Evolutionary conservation across 345 rosid species (phyloP), one percentile per base, ranked within the genome.

Genomic region (Reutealis trisperma): DNA sequence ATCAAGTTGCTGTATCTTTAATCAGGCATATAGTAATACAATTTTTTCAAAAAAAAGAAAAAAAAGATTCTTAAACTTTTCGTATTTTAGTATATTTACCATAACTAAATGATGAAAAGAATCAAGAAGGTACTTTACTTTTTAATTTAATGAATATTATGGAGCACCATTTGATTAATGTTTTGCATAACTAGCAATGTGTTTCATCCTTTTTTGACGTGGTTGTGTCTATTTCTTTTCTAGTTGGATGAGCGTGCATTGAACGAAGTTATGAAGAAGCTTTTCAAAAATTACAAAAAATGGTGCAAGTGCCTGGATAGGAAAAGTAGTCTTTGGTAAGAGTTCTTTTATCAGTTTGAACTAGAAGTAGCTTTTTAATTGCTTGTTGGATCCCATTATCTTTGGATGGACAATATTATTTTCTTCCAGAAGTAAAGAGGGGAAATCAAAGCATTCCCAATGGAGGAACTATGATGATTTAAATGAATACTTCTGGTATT

Each of bases 391-490:
- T n/a, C 30, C 8, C 45, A 11, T 30, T 16, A 47, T 44, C 44
- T 45, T n/a, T 25, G 11, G 58, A 6, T 18, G 62, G 49, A 25
- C 4, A 47, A 47, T 12, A 22, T 45, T 45, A 1, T 1, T 45
- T 7, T 45, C 49, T 45, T 45, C 49, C 49, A 45, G 90, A 85
- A 92, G 96, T 85, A 85, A 88, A 80, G 85, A 37, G 72, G 99
- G 97, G 68, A 92, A 78, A 82, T 96, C 99, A 79, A 96, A 96
- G 87, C 99, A 96, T 82, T 96, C 98, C 19, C 97, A 92, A 63
- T 96, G 99, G 99, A 94, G 99, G 81, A 96, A 96, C 75, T 96
- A 96, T 77, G 99, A 96, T 81, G 99, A 96, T 87, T 79, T 96
- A 78, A 96, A 96, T 82, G 98, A 96, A 79, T 96, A 88, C 83